Evolutionary conservation across 164 flowering plant species (phyloP).

Genomic region (Piper betle): DNA sequence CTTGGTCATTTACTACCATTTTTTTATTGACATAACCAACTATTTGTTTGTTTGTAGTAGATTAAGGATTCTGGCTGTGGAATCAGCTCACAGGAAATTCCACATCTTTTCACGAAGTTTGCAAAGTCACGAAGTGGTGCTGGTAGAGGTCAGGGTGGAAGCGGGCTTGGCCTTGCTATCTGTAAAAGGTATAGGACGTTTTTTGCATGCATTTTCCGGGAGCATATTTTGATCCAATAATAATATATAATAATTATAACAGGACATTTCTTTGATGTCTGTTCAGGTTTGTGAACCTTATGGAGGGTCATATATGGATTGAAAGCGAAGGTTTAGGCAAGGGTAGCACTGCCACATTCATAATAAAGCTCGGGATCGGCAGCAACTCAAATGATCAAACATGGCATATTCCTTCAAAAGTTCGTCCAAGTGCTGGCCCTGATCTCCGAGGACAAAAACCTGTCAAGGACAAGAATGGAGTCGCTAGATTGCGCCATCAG

Average conservation of each 20-base stretch:
- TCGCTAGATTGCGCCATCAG: constrained; percentile 15
- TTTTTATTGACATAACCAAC: too few relatives aligned
- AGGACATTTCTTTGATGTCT: too few relatives aligned
- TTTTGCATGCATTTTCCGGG: background rate
- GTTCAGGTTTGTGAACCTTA: constrained; percentile 48
- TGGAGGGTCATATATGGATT: constrained; percentile 73
- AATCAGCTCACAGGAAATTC: constrained; percentile 37
- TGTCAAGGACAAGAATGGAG: constrained; percentile 3
- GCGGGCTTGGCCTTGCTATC: constrained; percentile 62
- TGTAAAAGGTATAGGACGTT: constrained; percentile 35
- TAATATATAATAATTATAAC: too few relatives aligned
- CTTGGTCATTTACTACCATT: too few relatives aligned
- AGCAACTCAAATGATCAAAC: constrained; percentile 14
- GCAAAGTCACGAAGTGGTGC: constrained; percentile 25
- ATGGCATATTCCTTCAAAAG: constrained; percentile 12
- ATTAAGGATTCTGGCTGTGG: constrained; percentile 66
- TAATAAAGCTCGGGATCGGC: constrained; percentile 25
- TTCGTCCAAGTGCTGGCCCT: constrained; percentile 14
- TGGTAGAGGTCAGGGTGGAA: constrained; percentile 20
- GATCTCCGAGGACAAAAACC: constrained; percentile 13
- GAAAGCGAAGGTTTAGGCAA: constrained; percentile 63
- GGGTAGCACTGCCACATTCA: constrained; percentile 35
- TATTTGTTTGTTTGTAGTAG: constrained; percentile 17
- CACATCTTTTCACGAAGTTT: constrained; percentile 44
- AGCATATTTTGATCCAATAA: background rate